phyloP scores from a whole-genome alignment of 2,329 filamentous ascomycete genomes.

The Zymoseptoria passerinii region DNA sequence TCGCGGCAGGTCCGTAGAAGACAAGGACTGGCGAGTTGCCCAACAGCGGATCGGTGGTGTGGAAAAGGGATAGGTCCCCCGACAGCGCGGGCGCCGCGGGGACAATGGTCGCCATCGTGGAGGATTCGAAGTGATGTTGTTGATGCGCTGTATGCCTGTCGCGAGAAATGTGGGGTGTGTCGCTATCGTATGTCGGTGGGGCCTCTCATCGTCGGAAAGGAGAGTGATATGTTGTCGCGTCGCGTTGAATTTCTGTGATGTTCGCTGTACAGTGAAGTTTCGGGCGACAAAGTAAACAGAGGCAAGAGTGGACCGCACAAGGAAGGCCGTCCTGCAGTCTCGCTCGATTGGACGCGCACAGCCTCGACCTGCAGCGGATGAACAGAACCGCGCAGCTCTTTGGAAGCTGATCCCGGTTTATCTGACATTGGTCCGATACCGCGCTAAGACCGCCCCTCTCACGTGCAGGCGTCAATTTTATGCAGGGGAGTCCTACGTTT shows the following conservation, averaged over 20 bases:
- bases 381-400: background rate
- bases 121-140: background rate
- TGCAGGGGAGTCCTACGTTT: background rate
- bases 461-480: background rate
- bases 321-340: background rate
- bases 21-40: constrained; percentile 74
- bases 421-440: background rate
- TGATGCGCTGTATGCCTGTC: background rate
- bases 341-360: background rate
- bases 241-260: background rate
- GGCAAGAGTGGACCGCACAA: background rate
- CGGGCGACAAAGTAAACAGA: background rate
- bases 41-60: constrained; percentile 75
- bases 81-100: constrained; percentile 68
- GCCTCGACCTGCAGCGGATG: background rate
- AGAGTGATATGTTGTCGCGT: background rate
- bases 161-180: background rate
- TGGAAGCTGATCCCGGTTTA: background rate
- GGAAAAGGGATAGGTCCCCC: constrained; percentile 78
- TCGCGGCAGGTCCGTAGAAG: constrained; percentile 70
- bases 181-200: background rate
- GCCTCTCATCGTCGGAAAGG: background rate
- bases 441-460: background rate
- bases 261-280: background rate
- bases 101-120: constrained; percentile 72